Evolutionary conservation across 2,329 filamentous ascomycete genomes (phyloP).

Genomic region (Rhinocladiella mackenziei): DNA sequence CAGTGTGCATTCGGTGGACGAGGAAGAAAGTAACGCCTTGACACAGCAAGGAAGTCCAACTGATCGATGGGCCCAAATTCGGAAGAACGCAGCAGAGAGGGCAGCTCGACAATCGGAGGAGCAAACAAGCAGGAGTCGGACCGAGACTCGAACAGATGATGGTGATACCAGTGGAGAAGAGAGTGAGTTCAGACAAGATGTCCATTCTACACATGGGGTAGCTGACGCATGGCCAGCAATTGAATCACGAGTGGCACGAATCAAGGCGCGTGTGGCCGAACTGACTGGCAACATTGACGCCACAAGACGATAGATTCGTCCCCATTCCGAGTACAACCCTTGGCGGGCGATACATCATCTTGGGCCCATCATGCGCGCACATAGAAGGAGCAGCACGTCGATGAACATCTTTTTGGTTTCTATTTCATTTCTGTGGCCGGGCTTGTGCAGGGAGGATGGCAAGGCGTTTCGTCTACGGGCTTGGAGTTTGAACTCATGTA

Average conservation of each 20-base stretch:
- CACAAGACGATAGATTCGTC: conserved; percentile 23
- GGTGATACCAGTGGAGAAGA: conserved; percentile 94
- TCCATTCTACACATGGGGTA: neutral
- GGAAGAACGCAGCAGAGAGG: conserved; percentile 86
- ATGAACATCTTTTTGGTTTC: neutral
- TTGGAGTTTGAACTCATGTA: conserved; percentile 14
- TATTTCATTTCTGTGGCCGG: neutral
- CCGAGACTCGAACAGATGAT: conserved; percentile 64
- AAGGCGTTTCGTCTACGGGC: conserved; percentile 13
- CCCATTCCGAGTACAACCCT: too few species aligned
- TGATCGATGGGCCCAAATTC: conserved; percentile 93
- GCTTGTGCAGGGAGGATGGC: conserved; percentile 10
- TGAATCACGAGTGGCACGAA: conserved; percentile 91
- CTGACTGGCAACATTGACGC: conserved; percentile 79
- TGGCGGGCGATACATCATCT: too few species aligned
- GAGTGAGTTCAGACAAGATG: conserved; percentile 58
- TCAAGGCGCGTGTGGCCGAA: conserved; percentile 95
- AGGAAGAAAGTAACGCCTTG: conserved; percentile 27
- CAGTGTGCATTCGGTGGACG: conserved; percentile 24
- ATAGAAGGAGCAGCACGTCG: conserved; percentile 3
- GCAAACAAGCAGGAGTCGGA: conserved; percentile 46
- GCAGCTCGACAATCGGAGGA: conserved; percentile 66
- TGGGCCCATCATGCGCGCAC: too few species aligned
- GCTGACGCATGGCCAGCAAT: conserved; percentile 63
- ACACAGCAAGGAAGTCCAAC: conserved; percentile 40